Conservation (phyloP, 1,284 basidiomycete genomes). For the Ustilago bromivora region DNA sequence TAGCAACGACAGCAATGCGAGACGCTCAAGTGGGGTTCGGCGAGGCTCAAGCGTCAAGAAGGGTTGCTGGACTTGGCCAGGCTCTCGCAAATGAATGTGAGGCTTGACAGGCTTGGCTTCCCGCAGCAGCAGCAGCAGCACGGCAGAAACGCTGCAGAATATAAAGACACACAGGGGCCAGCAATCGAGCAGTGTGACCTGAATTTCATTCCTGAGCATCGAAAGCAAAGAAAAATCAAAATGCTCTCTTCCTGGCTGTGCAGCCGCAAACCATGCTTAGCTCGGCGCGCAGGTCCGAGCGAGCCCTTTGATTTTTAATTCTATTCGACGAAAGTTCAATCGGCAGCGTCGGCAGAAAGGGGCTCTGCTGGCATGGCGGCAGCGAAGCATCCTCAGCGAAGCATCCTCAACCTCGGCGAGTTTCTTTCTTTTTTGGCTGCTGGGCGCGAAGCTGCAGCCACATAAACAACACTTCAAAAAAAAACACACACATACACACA, state of each 20-base stretch:
- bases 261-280: not conserved
- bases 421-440: not conserved
- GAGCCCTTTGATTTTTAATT: not conserved
- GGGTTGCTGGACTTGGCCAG: not conserved
- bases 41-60: not conserved
- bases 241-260: not conserved
- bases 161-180: constrained; percentile 1
- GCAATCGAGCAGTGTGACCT: not conserved
- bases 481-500: not conserved
- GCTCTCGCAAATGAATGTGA: not conserved
- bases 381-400: not conserved
- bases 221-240: not conserved
- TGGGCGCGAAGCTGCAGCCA: constrained; percentile 16
- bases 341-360: constrained; percentile 14
- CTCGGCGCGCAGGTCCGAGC: constrained; percentile 5
- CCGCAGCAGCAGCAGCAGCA: not conserved
- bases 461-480: constrained; percentile 1
- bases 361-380: constrained; percentile 3
- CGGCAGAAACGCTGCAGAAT: not conserved
- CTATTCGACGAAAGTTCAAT: not conserved
- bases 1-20: not conserved
- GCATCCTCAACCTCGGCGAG: no score
- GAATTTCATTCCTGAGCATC: constrained; percentile 15
- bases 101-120: not conserved
- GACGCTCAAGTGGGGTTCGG: not conserved